Percentiles rank a stretch among this genome's conserved stretches.
Evolutionary conservation across 1,284 basidiomycete genomes (phyloP).

Genomic region (Irpex sp.): DNA sequence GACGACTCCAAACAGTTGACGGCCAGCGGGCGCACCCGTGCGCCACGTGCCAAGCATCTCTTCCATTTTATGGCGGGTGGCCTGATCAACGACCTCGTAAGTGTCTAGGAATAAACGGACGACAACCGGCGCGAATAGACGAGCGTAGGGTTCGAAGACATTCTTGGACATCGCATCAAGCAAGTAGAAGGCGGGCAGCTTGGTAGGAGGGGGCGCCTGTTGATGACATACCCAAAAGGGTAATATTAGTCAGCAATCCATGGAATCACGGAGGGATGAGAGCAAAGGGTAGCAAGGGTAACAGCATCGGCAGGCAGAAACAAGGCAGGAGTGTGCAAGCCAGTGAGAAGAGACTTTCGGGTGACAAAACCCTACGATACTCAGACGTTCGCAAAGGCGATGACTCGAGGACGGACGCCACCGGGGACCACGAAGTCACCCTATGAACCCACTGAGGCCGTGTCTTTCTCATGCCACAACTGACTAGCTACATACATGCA

Average conservation of each 20-base stretch:
- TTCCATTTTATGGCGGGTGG: slow-evolving; percentile 89
- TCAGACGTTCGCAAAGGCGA: slow-evolving; percentile 14
- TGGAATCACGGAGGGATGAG: slow-evolving; percentile 31
- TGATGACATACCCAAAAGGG: slow-evolving; percentile 29
- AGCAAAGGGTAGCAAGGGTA: slow-evolving; percentile 25
- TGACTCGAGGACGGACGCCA: slow-evolving; percentile 7
- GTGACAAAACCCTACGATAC: slow-evolving; percentile 13
- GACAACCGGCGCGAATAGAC: slow-evolving; percentile 74
- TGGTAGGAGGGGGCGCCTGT: slow-evolving; percentile 89
- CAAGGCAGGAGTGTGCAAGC: slow-evolving; percentile 3
- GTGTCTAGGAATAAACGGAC: slow-evolving; percentile 80
- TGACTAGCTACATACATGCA: slow-evolving; percentile 22
- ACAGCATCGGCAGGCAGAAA: neutral
- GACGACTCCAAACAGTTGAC: slow-evolving; percentile 78
- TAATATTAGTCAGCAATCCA: slow-evolving; percentile 63
- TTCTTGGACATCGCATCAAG: slow-evolving; percentile 97
- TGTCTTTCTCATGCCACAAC: slow-evolving; percentile 24
- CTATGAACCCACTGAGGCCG: slow-evolving; percentile 16
- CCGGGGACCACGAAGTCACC: slow-evolving; percentile 2
- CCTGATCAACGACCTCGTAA: slow-evolving; percentile 80
- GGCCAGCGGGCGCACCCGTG: slow-evolving; percentile 73
- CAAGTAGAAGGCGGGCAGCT: slow-evolving; percentile 92
- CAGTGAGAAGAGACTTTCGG: slow-evolving; percentile 9
- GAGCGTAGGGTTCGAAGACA: slow-evolving; percentile 86
- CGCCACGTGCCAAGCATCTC: slow-evolving; percentile 95